Percentiles rank a stretch among this genome's conserved stretches.
phyloP scores from a whole-genome alignment of 768 basidiomycete genomes.

The Phlebiopsis flavidoalba region DNA sequence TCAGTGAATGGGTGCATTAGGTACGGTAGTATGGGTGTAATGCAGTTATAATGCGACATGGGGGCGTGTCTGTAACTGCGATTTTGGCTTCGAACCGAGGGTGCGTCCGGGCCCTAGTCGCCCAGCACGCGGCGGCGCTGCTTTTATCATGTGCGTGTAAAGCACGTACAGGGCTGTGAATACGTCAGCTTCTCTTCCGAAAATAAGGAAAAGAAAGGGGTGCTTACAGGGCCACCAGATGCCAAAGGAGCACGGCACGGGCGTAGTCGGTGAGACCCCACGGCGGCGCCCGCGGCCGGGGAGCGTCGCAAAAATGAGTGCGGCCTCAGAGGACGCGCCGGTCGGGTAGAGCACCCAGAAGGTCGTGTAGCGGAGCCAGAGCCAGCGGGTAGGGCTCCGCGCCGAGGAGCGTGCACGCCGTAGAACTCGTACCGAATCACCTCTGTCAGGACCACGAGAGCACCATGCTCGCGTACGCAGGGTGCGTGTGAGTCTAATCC shows the following conservation, averaged over 20 bases:
- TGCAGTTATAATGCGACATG: not conserved
- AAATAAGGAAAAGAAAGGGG: not conserved
- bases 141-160: conserved; percentile 55
- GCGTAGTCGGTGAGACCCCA: conserved; percentile 55
- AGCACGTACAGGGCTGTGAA: conserved; percentile 44
- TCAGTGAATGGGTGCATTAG: not conserved
- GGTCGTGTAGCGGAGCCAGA: conserved; percentile 83
- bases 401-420: conserved; percentile 57
- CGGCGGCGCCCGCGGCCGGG: conserved; percentile 20
- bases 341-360: conserved; percentile 94
- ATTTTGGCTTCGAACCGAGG: conserved; percentile 32
- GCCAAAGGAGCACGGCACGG: conserved; percentile 56
- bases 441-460: conserved; percentile 92
- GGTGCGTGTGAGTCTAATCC: conserved; percentile 59
- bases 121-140: conserved; percentile 54
- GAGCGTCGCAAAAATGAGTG: conserved; percentile 74
- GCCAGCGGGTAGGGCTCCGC: conserved; percentile 41
- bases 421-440: conserved; percentile 91
- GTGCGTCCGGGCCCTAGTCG: conserved; percentile 24
- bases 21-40: not conserved
- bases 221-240: conserved; percentile 87
- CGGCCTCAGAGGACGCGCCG: conserved; percentile 88
- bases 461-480: conserved; percentile 87
- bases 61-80: conserved; percentile 8
- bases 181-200: not conserved